Evolutionary conservation across 1,284 basidiomycete species (phyloP).

Genomic region (Mycosarcoma mackinlayi): DNA sequence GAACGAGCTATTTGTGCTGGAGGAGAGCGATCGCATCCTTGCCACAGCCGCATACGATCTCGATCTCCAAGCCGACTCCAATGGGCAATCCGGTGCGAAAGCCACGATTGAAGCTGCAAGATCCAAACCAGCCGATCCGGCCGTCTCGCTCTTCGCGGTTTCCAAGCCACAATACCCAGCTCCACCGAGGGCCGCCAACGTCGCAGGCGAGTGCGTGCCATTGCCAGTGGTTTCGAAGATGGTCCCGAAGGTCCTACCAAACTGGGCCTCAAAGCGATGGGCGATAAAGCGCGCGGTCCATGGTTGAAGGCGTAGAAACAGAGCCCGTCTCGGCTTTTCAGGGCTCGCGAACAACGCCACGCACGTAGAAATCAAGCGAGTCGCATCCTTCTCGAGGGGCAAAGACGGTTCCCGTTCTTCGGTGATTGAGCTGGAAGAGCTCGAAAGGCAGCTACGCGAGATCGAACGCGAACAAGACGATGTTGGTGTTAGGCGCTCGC

Average conservation of each 20-base stretch:
- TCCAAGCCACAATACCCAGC: slow-evolving; percentile 64
- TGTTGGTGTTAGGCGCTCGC: slow-evolving; percentile 49
- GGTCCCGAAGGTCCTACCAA: slow-evolving; percentile 46
- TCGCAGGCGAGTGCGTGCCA: slow-evolving; percentile 56
- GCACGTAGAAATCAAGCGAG: slow-evolving; percentile 44
- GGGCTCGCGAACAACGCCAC: slow-evolving; percentile 48
- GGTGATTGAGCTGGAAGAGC: slow-evolving; percentile 57
- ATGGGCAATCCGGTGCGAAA: slow-evolving; percentile 10
- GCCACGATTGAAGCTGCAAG: slow-evolving; percentile 30
- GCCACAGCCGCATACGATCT: slow-evolving; percentile 52
- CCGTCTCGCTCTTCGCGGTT: slow-evolving; percentile 66
- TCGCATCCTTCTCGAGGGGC: slow-evolving; percentile 46
- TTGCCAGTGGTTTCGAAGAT: slow-evolving; percentile 45
- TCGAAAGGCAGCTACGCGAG: slow-evolving; percentile 61
- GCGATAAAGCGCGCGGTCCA: slow-evolving; percentile 58
- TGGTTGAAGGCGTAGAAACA: slow-evolving; percentile 47
- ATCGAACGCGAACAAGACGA: slow-evolving; percentile 62
- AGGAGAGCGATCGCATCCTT: slow-evolving; percentile 64
- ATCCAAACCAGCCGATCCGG: slow-evolving; percentile 31
- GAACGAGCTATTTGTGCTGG: slow-evolving; percentile 62
- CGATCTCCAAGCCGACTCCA: slow-evolving; percentile 22
- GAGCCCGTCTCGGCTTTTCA: slow-evolving; percentile 43
- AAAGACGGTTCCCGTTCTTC: slow-evolving; percentile 33
- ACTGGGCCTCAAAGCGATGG: slow-evolving; percentile 61
- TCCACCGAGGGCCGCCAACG: slow-evolving; percentile 54